Base-by-base conservation (phyloP, 768 basidiomycete genomes). In the Collybia sordida region DNA sequence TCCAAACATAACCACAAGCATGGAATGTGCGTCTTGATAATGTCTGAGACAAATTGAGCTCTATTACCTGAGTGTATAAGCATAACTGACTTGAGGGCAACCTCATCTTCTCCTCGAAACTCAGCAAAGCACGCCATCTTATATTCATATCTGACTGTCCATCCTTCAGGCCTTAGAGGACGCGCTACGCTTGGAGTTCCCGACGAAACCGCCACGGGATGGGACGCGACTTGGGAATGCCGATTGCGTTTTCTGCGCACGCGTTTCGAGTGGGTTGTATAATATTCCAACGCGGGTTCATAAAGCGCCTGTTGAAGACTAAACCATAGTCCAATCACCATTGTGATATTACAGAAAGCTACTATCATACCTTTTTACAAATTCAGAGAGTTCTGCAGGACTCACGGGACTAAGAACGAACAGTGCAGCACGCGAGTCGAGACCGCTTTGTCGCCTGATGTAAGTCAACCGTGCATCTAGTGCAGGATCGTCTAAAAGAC, bases 91-190 rank as follows among this genome's bases (percentile, higher is more conserved):
- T 93, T 94, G 52, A 96, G 73, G 0, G 95, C 93, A 7, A 93
- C 86, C 59, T 98, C 94, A 51, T 90, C 82, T 65, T 98, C 96
- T 11, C 90, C 85, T 50, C 95, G 73, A 62, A 98, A 93, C 67
- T 99, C 96, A 0, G 96, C 93, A 66, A 98, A 98, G 58, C 89
- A 88, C 0, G 89, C 97, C 80, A 95, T 90, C 70, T 98, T 99
- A 75, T 93, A 98, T 64, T 98, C 95, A 61, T 98, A 98, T 24
- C 97, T 76, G 17, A 96, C 93, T 0, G 90, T 92, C 96, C 95
- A 99, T 0, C 95, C 95, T 66, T 92, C 86, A 0, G 87, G 81
- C 23, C 89, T 75, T 4, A 97, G 71, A 0, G 88, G 83, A 15
- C 85, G 81, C 1, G 79, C 66, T 17, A 79, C 64, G 35, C 65